phyloP scores from a whole-genome alignment of 2,329 filamentous ascomycete genomes.

The Penicillium capsulatum region DNA sequence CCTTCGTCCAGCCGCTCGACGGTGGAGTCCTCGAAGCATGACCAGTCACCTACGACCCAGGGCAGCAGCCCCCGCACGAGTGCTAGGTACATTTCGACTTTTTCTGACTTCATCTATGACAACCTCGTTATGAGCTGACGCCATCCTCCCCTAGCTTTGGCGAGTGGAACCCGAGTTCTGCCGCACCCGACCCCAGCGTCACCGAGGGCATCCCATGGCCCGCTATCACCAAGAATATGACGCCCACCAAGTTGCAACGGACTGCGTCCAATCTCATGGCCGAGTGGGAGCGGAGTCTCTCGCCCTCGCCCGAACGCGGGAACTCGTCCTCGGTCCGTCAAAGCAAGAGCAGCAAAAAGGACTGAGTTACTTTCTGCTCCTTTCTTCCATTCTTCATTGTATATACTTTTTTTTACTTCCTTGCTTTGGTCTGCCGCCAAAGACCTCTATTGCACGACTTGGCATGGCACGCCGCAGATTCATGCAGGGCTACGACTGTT shows the following conservation, averaged over 20 bases:
- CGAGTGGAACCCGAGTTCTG: constrained; percentile 32
- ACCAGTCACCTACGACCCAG: constrained; percentile 44
- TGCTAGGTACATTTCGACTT: constrained; percentile 45
- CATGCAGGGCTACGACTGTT: constrained; percentile 33
- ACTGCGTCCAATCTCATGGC: constrained; percentile 83
- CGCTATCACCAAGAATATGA: constrained; percentile 62
- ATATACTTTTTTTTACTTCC: constrained; percentile 18
- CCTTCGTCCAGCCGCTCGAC: constrained; percentile 48
- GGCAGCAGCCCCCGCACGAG: constrained; percentile 52
- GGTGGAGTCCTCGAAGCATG: constrained; percentile 45
- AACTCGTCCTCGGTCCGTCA: constrained; percentile 12
- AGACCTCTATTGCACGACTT: constrained; percentile 18
- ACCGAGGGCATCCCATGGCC: constrained; percentile 57
- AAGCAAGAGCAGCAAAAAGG: constrained; percentile 31
- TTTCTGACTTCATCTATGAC: constrained; percentile 24
- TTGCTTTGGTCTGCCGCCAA: constrained; percentile 15
- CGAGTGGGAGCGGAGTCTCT: constrained; percentile 81
- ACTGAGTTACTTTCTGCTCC: constrained; percentile 20
- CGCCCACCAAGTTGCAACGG: constrained; percentile 71
- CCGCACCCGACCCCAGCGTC: constrained; percentile 30
- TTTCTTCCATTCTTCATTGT: constrained; percentile 11
- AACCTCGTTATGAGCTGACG: constrained; percentile 30
- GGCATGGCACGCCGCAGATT: constrained; percentile 25
- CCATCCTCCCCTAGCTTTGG: constrained; percentile 32
- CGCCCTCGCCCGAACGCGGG: constrained; percentile 44